Percentiles rank a stretch among this genome's conserved stretches.
Evolutionary conservation across 1,284 basidiomycete species (phyloP).

Genomic region (Inonotus obliquus): DNA sequence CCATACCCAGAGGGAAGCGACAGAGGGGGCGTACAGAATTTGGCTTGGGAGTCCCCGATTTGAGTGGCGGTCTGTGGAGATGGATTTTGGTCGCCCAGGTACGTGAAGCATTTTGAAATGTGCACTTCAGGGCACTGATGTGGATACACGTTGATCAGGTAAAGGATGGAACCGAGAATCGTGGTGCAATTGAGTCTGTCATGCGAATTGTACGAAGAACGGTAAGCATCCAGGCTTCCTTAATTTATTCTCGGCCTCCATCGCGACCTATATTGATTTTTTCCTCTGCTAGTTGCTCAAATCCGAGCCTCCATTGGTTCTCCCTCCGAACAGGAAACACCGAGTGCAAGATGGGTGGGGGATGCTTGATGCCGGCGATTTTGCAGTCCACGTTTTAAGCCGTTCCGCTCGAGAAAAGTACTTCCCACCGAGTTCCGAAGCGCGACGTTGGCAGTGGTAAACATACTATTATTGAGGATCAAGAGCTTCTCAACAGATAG

Average conservation of each 20-base stretch:
- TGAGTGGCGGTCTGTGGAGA: slow-evolving; percentile 56
- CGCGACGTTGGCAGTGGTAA: slow-evolving; percentile 30
- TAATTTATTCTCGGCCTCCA: neutral
- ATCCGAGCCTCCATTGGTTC: slow-evolving; percentile 46
- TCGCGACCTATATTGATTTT: neutral
- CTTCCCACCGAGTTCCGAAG: slow-evolving; percentile 38
- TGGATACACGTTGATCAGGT: slow-evolving; percentile 42
- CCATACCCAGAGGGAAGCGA: slow-evolving; percentile 47
- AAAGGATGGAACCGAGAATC: slow-evolving; percentile 75
- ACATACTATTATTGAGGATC: neutral
- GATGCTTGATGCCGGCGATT: slow-evolving; percentile 72
- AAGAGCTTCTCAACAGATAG: slow-evolving; percentile 2
- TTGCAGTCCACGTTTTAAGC: slow-evolving; percentile 72
- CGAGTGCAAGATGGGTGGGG: slow-evolving; percentile 68
- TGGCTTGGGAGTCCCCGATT: slow-evolving; percentile 54
- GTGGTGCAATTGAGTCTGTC: slow-evolving; percentile 69
- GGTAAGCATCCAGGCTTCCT: slow-evolving; percentile 35
- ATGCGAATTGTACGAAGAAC: slow-evolving; percentile 61
- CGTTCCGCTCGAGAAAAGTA: slow-evolving; percentile 57
- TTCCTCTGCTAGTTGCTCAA: slow-evolving; percentile 42
- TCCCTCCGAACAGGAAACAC: slow-evolving; percentile 58
- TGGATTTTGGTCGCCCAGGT: slow-evolving; percentile 74
- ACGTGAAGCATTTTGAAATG: slow-evolving; percentile 12
- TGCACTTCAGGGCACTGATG: neutral
- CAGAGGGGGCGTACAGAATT: slow-evolving; percentile 59